These are phyloP conservation scores for Trifolium pratense DNA, from an alignment of 306 rosid species.

Conservation along the genomic window DNA sequence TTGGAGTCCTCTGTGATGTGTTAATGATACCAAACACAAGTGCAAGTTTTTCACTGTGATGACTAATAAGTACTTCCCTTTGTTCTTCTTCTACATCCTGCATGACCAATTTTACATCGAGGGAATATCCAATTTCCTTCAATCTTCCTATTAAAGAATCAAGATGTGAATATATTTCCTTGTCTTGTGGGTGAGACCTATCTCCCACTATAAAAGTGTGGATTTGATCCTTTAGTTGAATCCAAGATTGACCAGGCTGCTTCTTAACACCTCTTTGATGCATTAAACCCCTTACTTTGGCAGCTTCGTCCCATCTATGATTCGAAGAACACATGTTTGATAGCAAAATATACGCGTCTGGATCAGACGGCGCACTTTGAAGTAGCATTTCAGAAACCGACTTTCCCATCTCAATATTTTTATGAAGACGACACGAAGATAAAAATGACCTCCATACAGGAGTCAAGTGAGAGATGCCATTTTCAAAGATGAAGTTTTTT, in stretches of 20 bases:
- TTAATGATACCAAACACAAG: slow-evolving; percentile 62
- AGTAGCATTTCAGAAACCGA: slow-evolving; percentile 68
- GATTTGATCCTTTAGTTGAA: slow-evolving; percentile 67
- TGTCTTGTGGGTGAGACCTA: slow-evolving; percentile 57
- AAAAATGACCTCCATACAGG: slow-evolving; percentile 77
- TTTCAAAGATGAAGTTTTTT: slow-evolving; percentile 62
- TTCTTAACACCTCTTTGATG: slow-evolving; percentile 69
- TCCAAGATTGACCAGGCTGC: slow-evolving; percentile 87
- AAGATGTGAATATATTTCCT: slow-evolving; percentile 59
- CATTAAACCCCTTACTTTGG: slow-evolving; percentile 69
- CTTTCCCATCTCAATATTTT: slow-evolving; percentile 71
- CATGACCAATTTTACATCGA: slow-evolving; percentile 56
- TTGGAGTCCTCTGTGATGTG: slow-evolving; percentile 54
- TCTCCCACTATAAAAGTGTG: slow-evolving; percentile 70
- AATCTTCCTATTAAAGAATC: slow-evolving; percentile 64
- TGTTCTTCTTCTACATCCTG: slow-evolving; percentile 87
- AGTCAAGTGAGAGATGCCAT: slow-evolving; percentile 63
- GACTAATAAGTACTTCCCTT: slow-evolving; percentile 64
- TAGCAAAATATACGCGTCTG: slow-evolving; percentile 66
- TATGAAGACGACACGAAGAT: slow-evolving; percentile 75
- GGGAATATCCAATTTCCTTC: slow-evolving; percentile 76
- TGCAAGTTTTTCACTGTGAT: slow-evolving; percentile 86
- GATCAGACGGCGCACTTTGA: slow-evolving; percentile 68
- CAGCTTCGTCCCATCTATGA: slow-evolving; percentile 77
- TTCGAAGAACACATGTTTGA: slow-evolving; percentile 70